A percentile compares a stretch with the other conserved stretches of the same genome.
These are phyloP conservation scores for Triadica sebifera DNA, from an alignment of 345 rosid species.

Conservation along the genomic window DNA sequence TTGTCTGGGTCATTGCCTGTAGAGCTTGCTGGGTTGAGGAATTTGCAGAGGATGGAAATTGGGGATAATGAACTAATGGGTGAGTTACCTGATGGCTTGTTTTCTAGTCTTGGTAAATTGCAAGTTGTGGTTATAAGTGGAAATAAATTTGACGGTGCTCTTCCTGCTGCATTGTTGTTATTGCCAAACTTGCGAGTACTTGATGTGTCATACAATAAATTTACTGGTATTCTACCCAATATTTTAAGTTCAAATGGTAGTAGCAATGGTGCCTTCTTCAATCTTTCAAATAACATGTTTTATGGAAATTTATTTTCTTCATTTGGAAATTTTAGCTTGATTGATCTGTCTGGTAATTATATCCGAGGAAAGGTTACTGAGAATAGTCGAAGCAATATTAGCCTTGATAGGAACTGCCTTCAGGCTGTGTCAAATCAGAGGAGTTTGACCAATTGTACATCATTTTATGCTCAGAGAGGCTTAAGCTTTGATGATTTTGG, in stretches of 20 bases:
- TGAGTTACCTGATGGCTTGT: slow-evolving; percentile 33
- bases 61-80: slow-evolving; percentile 31
- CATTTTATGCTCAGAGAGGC: slow-evolving; percentile 23
- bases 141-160: slow-evolving; percentile 35
- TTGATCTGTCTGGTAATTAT: slow-evolving; percentile 33
- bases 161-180: slow-evolving; percentile 13
- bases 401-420: slow-evolving; percentile 23
- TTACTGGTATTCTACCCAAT: slow-evolving; percentile 15
- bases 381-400: slow-evolving; percentile 7
- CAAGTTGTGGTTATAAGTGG: slow-evolving; percentile 40
- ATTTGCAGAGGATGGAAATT: slow-evolving; percentile 15
- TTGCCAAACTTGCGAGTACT: slow-evolving; percentile 18
- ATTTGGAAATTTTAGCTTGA: background rate
- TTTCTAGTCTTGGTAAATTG: slow-evolving; percentile 40
- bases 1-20: slow-evolving; percentile 28
- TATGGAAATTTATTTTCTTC: slow-evolving; percentile 22
- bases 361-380: slow-evolving; percentile 25
- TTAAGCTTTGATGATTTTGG: slow-evolving; percentile 18
- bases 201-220: slow-evolving; percentile 30
- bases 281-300: slow-evolving; percentile 28
- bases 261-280: slow-evolving; percentile 8
- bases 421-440: slow-evolving; percentile 15
- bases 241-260: slow-evolving; percentile 11
- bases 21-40: slow-evolving; percentile 19
- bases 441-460: slow-evolving; percentile 21